A percentile compares a stretch with the other conserved stretches of the same genome.
phyloP scores from a whole-genome alignment of 768 basidiomycete species.

The Polyporus arcularius region DNA sequence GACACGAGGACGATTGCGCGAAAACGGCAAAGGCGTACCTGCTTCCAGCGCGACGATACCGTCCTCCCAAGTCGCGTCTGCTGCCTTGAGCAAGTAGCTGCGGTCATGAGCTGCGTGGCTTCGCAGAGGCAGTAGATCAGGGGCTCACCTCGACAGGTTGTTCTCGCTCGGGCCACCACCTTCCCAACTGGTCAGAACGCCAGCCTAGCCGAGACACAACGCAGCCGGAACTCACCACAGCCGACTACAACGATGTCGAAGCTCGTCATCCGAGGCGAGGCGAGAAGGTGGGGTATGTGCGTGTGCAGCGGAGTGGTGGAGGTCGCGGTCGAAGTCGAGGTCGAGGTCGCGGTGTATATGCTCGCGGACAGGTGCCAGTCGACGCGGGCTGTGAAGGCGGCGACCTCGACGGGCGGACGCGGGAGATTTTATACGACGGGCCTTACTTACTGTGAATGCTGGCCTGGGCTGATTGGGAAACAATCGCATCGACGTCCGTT shows the following conservation, averaged over 20 bases:
- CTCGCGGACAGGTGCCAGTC: constrained; percentile 1
- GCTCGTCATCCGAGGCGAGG: constrained; percentile 35
- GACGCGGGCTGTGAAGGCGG: constrained; percentile 11
- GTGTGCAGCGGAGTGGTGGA: neutral
- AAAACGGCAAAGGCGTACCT: constrained; percentile 47
- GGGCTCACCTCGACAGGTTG: constrained; percentile 78
- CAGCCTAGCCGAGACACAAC: neutral
- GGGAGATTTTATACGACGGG: neutral
- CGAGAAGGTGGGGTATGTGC: neutral
- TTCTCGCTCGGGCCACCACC: constrained; percentile 92
- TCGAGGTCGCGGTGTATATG: neutral
- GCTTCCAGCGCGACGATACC: constrained; percentile 88
- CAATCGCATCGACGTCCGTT: neutral
- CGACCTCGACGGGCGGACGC: constrained; percentile 1
- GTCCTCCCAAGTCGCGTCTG: constrained; percentile 66
- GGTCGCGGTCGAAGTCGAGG: neutral
- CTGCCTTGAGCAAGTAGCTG: constrained; percentile 89
- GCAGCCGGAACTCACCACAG: constrained; percentile 23
- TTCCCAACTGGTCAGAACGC: constrained; percentile 14
- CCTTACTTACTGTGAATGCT: neutral
- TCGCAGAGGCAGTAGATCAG: constrained; percentile 10
- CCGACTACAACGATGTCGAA: constrained; percentile 83
- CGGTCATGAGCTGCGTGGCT: constrained; percentile 6
- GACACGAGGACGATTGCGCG: neutral
- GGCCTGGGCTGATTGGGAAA: neutral